phyloP scores from a whole-genome alignment of 2,329 filamentous ascomycete species.

The Coleophoma cylindrospora region DNA sequence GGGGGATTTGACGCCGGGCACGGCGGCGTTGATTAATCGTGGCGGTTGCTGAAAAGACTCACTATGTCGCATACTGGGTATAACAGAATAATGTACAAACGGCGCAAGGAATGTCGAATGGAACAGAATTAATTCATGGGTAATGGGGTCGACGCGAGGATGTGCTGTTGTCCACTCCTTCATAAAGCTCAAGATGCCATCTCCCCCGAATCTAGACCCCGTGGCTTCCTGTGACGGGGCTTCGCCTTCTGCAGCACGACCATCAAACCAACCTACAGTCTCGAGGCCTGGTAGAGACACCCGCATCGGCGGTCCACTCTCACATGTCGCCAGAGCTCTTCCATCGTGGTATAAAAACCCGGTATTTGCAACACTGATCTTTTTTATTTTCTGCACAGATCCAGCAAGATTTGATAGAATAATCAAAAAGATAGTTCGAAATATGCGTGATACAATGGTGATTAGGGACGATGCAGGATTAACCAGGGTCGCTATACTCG shows the following conservation, averaged over 20 bases:
- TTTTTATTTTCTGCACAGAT: constrained; percentile 52
- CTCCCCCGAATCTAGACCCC: constrained; percentile 47
- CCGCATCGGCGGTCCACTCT: constrained; percentile 66
- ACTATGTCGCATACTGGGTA: constrained; percentile 32
- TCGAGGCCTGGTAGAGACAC: constrained; percentile 58
- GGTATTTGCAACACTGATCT: constrained; percentile 68
- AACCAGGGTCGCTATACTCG: constrained; percentile 63
- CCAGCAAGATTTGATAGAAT: constrained; percentile 52
- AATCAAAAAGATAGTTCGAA: constrained; percentile 53
- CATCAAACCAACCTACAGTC: constrained; percentile 68
- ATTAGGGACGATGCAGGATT: constrained; percentile 50
- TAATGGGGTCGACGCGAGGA: constrained; percentile 59
- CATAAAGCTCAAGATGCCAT: constrained; percentile 54
- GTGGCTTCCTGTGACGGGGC: constrained; percentile 30
- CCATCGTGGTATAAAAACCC: constrained; percentile 63
- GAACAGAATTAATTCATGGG: constrained; percentile 62
- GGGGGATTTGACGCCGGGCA: constrained; percentile 56
- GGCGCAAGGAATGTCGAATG: constrained; percentile 62
- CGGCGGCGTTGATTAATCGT: constrained; percentile 41
- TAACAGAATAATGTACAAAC: constrained; percentile 62
- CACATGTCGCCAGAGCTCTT: constrained; percentile 63
- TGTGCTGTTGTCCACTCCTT: constrained; percentile 68
- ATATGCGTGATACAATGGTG: constrained; percentile 43
- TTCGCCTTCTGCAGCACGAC: constrained; percentile 48
- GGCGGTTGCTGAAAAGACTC: constrained; percentile 20